Evolutionary conservation across 345 rosid genomes (phyloP).

Genomic region (Eutrema yunnanense): DNA sequence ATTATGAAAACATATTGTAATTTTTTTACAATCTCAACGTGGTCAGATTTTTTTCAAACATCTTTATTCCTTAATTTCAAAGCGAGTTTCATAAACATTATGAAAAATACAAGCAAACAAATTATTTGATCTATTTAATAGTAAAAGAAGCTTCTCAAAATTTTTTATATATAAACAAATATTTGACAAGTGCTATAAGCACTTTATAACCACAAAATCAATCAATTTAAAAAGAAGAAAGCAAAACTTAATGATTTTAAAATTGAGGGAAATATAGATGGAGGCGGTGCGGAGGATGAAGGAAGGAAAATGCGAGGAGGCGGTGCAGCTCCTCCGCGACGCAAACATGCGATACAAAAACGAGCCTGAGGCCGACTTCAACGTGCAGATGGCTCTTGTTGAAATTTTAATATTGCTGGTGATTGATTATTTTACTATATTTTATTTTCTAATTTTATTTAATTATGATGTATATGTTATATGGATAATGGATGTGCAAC

Average conservation of each 20-base stretch:
- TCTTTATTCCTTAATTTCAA: background rate
- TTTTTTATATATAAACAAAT: background rate
- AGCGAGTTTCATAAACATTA: background rate
- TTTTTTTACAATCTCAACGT: background rate
- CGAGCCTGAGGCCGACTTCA: conserved; percentile 45
- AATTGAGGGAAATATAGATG: conserved; percentile 28
- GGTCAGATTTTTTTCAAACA: background rate
- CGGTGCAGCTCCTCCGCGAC: conserved; percentile 30
- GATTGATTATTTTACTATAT: background rate
- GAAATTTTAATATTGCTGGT: conserved; percentile 60
- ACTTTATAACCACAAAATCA: background rate
- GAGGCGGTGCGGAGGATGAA: conserved; percentile 47
- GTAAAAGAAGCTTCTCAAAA: background rate
- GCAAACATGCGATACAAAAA: conserved; percentile 28
- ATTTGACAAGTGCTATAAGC: background rate
- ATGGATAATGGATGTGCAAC: background rate
- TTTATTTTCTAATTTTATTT: background rate
- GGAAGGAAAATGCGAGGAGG: conserved; percentile 42
- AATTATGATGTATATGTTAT: background rate
- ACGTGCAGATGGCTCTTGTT: conserved; percentile 51
- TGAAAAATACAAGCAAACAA: background rate
- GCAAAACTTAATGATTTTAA: background rate
- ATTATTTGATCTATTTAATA: background rate
- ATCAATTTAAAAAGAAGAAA: background rate
- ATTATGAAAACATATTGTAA: background rate